These are phyloP conservation scores for Scheffersomyces titani DNA, from an alignment of 1,139 yeast genomes.

Conservation along the genomic window DNA sequence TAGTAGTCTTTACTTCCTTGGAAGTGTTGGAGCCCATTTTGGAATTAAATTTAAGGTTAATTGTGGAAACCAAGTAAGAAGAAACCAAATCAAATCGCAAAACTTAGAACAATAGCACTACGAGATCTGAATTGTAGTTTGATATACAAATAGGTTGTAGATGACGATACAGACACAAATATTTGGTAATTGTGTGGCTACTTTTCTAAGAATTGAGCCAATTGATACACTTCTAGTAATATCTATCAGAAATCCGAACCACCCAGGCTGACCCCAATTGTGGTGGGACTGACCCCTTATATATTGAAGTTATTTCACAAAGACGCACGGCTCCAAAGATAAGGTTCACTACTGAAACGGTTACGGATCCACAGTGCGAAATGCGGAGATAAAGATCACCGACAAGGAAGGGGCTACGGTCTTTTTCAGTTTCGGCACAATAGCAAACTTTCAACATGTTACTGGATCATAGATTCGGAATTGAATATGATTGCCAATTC, in stretches of 20 bases:
- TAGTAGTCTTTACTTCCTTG: slow-evolving; percentile 5
- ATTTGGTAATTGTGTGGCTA: background rate
- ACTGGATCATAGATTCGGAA: background rate
- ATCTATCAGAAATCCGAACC: too few relatives aligned
- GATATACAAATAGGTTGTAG: background rate
- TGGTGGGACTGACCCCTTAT: background rate
- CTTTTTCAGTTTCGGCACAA: too few relatives aligned
- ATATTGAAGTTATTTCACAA: background rate
- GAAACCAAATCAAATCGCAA: background rate
- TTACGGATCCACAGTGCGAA: background rate
- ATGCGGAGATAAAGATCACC: background rate
- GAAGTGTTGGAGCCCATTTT: slow-evolving; percentile 18
- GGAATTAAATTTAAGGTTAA: background rate
- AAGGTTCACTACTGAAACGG: background rate
- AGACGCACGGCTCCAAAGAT: background rate
- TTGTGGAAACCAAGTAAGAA: too few relatives aligned
- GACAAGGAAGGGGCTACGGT: background rate
- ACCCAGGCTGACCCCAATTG: background rate
- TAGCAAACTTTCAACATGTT: too few relatives aligned
- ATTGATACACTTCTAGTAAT: background rate
- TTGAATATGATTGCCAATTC: background rate
- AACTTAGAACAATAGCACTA: too few relatives aligned
- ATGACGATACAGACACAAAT: background rate
- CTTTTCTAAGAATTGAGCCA: background rate
- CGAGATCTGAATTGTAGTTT: too few relatives aligned